Percentiles rank a stretch among this genome's conserved stretches.
Evolutionary conservation across 768 basidiomycete genomes (phyloP).

Genomic region (Auriscalpium orientale): DNA sequence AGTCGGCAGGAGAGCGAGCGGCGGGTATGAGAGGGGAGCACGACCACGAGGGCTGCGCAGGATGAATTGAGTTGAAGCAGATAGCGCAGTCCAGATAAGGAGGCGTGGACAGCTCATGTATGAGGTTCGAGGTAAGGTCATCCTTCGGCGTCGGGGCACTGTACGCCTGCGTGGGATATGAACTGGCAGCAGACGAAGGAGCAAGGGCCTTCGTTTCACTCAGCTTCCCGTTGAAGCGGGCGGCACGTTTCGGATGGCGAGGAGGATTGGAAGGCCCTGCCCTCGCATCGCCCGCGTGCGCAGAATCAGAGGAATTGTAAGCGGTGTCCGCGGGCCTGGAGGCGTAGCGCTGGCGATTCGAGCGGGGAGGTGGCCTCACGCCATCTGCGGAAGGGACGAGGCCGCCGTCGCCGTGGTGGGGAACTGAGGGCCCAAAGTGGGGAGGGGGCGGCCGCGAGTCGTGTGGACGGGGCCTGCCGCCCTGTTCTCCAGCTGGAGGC

Average conservation of each 20-base stretch:
- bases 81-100: conserved; percentile 77
- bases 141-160: conserved; percentile 8
- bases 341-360: too few species aligned
- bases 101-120: conserved; percentile 52
- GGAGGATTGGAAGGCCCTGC: not conserved
- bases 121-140: conserved; percentile 73
- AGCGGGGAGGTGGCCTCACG: too few species aligned
- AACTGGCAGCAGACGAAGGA: not conserved
- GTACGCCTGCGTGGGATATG: conserved; percentile 1
- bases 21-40: conserved; percentile 62
- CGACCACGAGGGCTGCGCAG: conserved; percentile 80
- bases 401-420: too few species aligned
- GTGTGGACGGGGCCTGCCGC: too few species aligned
- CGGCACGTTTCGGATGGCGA: not conserved
- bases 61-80: conserved; percentile 76
- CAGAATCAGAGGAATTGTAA: not conserved
- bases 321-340: too few species aligned
- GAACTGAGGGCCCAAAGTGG: too few species aligned
- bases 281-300: not conserved
- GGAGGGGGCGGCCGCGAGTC: too few species aligned
- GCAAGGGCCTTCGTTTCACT: not conserved
- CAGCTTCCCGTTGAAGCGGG: conserved; percentile 5
- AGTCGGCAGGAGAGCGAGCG: conserved; percentile 21
- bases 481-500: too few species aligned
- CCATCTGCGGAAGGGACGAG: too few species aligned